These are phyloP conservation scores for Cercospora citrullina DNA, from an alignment of 2,329 filamentous ascomycete species.

Conservation along the genomic window DNA sequence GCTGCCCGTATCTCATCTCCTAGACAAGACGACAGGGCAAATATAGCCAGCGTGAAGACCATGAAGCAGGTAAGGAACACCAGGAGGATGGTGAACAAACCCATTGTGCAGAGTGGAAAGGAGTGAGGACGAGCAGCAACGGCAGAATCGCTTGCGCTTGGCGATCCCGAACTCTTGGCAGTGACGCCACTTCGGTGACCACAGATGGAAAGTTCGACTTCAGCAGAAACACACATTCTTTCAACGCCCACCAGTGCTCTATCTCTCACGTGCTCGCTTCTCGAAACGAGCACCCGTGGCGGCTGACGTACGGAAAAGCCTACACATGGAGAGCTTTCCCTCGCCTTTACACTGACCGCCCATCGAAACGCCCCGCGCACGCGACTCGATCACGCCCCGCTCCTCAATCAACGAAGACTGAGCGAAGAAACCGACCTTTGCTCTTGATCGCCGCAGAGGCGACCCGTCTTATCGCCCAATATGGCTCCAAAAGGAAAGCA, in stretches of 20 bases:
- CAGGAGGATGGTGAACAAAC: conserved; percentile 26
- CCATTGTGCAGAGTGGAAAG: conserved; percentile 20
- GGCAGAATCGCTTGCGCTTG: neutral
- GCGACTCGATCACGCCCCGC: neutral
- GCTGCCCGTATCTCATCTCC: conserved; percentile 54
- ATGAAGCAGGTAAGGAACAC: conserved; percentile 29
- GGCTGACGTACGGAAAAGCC: conserved; percentile 17
- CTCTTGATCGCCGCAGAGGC: conserved; percentile 6
- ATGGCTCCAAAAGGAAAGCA: conserved; percentile 70
- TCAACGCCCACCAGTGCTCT: neutral
- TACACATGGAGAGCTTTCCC: conserved; percentile 40
- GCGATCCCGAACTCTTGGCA: conserved; percentile 13
- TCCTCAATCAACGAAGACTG: conserved; percentile 19
- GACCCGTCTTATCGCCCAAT: conserved; percentile 41
- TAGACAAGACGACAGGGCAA: conserved; percentile 57
- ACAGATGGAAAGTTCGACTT: conserved; percentile 10
- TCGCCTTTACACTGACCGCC: conserved; percentile 33
- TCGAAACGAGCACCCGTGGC: conserved; percentile 17
- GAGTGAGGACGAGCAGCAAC: neutral
- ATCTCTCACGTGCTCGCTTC: conserved; percentile 5
- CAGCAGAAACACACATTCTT: neutral
- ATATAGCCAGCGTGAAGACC: conserved; percentile 44
- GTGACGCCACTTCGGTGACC: conserved; percentile 11
- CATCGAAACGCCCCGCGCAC: conserved; percentile 12
- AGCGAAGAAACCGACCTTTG: conserved; percentile 12